Conservation (phyloP, 192 early-diverging fungal species). For the Phlyctochytrium bullatum region DNA sequence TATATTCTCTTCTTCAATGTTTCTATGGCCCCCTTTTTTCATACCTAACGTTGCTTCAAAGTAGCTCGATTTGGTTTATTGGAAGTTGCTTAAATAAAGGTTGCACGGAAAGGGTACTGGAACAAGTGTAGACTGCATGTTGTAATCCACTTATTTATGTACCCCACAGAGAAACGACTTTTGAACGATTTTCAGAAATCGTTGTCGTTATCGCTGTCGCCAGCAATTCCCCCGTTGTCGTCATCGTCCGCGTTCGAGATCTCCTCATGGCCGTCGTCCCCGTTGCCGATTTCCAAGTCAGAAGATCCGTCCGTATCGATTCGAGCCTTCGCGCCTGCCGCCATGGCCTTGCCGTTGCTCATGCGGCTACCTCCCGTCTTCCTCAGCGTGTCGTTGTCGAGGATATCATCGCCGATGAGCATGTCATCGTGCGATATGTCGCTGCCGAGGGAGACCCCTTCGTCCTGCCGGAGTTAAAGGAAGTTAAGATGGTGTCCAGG, state of each 20-base stretch:
- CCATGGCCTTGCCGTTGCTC: not conserved
- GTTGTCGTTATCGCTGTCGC: conserved; percentile 34
- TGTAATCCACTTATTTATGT: not conserved
- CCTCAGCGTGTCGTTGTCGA: not conserved
- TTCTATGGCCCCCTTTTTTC: too few species aligned
- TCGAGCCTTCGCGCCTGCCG: conserved; percentile 19
- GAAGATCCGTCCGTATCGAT: conserved; percentile 6
- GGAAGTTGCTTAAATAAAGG: too few species aligned
- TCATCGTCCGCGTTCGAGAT: conserved; percentile 12
- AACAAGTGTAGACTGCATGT: too few species aligned
- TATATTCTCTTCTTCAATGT: too few species aligned
- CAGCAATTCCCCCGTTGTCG: not conserved
- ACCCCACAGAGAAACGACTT: conserved; percentile 2
- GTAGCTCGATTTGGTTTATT: too few species aligned
- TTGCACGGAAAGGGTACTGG: too few species aligned
- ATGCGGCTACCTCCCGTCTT: conserved; percentile 1
- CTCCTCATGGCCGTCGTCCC: conserved; percentile 21
- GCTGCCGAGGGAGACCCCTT: conserved; percentile 1
- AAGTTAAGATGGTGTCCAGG: not conserved
- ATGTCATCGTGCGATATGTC: not conserved
- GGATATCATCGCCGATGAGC: not conserved
- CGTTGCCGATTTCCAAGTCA: conserved; percentile 17
- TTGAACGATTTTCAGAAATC: conserved; percentile 34
- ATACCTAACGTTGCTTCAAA: too few species aligned
- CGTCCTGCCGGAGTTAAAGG: conserved; percentile 3